These are phyloP conservation scores for Trypethelium eluteriae DNA, from an alignment of 495 filamentous ascomycete species.

Conservation along the genomic window DNA sequence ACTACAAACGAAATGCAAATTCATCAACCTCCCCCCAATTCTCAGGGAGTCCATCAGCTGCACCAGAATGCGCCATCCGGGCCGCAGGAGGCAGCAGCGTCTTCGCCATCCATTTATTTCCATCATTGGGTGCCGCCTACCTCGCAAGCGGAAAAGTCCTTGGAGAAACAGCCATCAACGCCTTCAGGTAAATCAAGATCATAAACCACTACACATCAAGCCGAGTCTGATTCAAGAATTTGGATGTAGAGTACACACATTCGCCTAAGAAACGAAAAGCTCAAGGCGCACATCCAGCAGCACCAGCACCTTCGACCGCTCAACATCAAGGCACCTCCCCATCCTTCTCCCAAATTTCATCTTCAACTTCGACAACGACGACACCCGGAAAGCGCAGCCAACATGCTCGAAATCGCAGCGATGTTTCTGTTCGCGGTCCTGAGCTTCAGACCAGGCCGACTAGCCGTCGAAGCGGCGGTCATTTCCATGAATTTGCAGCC, in stretches of 20 bases:
- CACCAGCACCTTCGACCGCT: conserved; percentile 45
- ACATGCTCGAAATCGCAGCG: conserved; percentile 64
- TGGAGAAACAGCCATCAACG: conserved; percentile 53
- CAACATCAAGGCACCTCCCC: conserved; percentile 36
- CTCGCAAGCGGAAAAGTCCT: conserved; percentile 47
- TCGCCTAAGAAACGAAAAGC: conserved; percentile 72
- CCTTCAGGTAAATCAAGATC: conserved; percentile 58
- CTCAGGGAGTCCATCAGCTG: conserved; percentile 37
- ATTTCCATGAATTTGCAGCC: neutral
- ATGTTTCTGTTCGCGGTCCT: conserved; percentile 44
- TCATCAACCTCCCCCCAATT: conserved; percentile 43
- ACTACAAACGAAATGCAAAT: conserved; percentile 53
- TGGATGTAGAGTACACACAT: conserved; percentile 44
- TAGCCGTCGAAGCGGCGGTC: conserved; percentile 13
- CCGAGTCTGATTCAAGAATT: conserved; percentile 40
- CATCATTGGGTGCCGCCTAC: conserved; percentile 85
- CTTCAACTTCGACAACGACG: conserved; percentile 42
- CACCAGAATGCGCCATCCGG: conserved; percentile 40
- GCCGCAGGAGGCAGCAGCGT: conserved; percentile 48
- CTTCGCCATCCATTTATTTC: conserved; percentile 72
- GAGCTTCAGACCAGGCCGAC: neutral
- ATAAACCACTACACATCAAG: conserved; percentile 46
- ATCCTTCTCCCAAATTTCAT: conserved; percentile 48
- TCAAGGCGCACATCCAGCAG: conserved; percentile 51
- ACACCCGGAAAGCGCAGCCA: conserved; percentile 47